Conservation (phyloP, 768 basidiomycete genomes). For the Flagelloscypha sp. region DNA sequence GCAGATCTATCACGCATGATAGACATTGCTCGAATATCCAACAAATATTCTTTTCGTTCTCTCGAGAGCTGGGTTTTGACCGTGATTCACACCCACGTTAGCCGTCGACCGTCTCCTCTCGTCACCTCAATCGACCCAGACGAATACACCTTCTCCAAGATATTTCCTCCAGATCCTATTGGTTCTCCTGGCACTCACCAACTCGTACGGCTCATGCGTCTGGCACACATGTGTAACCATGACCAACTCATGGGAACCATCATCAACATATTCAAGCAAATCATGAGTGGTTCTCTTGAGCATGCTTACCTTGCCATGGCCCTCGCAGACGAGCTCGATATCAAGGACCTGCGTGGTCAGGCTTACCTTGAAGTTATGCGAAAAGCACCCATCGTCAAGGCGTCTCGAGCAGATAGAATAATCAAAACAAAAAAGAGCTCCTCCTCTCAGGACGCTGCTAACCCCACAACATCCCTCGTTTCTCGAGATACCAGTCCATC, state of each 20-base stretch:
- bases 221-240: conserved; percentile 63
- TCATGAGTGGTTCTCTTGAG: conserved; percentile 54
- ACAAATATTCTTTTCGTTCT: conserved; percentile 70
- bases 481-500: not conserved
- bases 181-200: conserved; percentile 34
- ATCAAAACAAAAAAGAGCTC: conserved; percentile 12
- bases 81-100: conserved; percentile 61
- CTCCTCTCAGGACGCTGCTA: conserved; percentile 4
- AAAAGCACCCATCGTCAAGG: conserved; percentile 39
- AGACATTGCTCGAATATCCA: conserved; percentile 56
- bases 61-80: conserved; percentile 70
- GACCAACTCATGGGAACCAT: conserved; percentile 51
- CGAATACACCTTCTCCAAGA: conserved; percentile 21
- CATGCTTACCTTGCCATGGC: conserved; percentile 70
- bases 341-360: conserved; percentile 49
- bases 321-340: conserved; percentile 61
- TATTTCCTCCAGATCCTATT: conserved; percentile 10
- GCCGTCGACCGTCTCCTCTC: conserved; percentile 47
- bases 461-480: not conserved
- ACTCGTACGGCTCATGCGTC: conserved; percentile 51
- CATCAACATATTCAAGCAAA: conserved; percentile 47
- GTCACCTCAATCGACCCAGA: conserved; percentile 31
- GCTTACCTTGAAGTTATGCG: conserved; percentile 74
- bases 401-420: conserved; percentile 24
- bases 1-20: conserved; percentile 48